Conservation (phyloP, 2,329 filamentous ascomycete species). For the Fusarium globosum region DNA sequence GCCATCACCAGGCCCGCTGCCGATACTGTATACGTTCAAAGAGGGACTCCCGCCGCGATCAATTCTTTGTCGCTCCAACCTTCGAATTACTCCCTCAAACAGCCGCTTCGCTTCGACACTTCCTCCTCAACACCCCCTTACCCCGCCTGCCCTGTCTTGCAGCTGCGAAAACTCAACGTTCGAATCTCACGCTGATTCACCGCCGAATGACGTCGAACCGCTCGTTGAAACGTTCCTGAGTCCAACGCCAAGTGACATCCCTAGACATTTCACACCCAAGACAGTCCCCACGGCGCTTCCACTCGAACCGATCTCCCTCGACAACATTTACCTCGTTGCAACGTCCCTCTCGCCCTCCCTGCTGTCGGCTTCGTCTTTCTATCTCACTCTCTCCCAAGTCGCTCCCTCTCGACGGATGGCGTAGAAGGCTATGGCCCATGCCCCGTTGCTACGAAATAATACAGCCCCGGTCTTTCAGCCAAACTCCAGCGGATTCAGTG, state of each 20-base stretch:
- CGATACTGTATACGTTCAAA: slow-evolving; percentile 8
- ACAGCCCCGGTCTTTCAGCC: slow-evolving; percentile 66
- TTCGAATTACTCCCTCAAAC: slow-evolving; percentile 11
- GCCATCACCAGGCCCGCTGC: slow-evolving; percentile 30
- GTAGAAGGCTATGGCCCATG: slow-evolving; percentile 66
- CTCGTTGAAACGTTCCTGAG: slow-evolving; percentile 38
- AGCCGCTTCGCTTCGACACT: slow-evolving; percentile 12
- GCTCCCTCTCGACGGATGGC: slow-evolving; percentile 53
- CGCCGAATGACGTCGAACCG: slow-evolving; percentile 43
- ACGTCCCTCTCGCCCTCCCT: slow-evolving; percentile 18
- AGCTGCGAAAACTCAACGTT: slow-evolving; percentile 17
- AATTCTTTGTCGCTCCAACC: slow-evolving; percentile 11
- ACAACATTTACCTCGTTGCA: slow-evolving; percentile 13
- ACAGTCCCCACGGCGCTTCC: slow-evolving; percentile 18
- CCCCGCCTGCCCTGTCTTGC: slow-evolving; percentile 27
- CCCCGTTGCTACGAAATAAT: slow-evolving; percentile 68
- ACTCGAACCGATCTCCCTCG: slow-evolving; percentile 30
- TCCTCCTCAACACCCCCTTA: slow-evolving; percentile 24
- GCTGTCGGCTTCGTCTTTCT: slow-evolving; percentile 17
- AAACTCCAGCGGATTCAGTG: slow-evolving; percentile 59
- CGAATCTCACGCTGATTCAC: slow-evolving; percentile 37
- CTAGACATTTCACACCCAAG: slow-evolving; percentile 17
- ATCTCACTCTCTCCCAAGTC: background rate
- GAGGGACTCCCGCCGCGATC: slow-evolving; percentile 12
- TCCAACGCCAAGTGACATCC: slow-evolving; percentile 37